A percentile compares a stretch with the other conserved stretches of the same genome.
Evolutionary conservation across 2,329 filamentous ascomycete species (phyloP).

Genomic region (Colletotrichum sp.): DNA sequence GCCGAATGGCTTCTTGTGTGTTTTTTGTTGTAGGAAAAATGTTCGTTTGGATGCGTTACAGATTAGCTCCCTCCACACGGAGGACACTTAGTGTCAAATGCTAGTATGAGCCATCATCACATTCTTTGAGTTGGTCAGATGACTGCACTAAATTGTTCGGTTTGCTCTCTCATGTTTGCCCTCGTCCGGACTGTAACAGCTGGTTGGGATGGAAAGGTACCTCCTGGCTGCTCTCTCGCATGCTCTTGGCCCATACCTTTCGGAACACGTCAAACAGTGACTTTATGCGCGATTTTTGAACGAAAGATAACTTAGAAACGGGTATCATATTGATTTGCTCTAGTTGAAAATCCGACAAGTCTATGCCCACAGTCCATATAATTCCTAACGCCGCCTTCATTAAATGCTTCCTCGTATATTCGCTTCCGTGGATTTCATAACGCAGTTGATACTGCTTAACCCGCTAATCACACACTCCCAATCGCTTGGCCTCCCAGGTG

Average conservation of each 20-base stretch:
- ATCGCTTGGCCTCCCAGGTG: no score
- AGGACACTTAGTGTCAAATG: conserved; percentile 9
- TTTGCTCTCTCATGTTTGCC: background rate
- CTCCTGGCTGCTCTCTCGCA: background rate
- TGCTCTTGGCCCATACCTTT: background rate
- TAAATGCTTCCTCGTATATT: background rate
- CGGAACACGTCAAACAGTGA: background rate
- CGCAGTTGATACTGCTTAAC: background rate
- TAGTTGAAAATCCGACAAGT: background rate
- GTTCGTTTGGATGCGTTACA: background rate
- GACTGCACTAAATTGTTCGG: background rate
- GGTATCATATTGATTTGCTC: conserved; percentile 14
- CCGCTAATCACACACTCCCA: background rate
- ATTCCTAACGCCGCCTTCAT: background rate
- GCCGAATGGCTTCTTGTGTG: background rate
- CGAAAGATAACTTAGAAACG: background rate
- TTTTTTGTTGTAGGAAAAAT: background rate
- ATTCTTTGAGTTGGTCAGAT: background rate
- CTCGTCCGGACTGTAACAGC: background rate
- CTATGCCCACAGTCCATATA: background rate
- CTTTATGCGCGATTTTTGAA: background rate
- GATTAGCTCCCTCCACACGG: background rate
- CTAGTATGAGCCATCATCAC: conserved; percentile 2
- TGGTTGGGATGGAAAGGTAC: background rate
- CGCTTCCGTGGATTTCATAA: background rate